Base-by-base conservation (phyloP, 345 rosid genomes). In the Litchi chinensis region DNA sequence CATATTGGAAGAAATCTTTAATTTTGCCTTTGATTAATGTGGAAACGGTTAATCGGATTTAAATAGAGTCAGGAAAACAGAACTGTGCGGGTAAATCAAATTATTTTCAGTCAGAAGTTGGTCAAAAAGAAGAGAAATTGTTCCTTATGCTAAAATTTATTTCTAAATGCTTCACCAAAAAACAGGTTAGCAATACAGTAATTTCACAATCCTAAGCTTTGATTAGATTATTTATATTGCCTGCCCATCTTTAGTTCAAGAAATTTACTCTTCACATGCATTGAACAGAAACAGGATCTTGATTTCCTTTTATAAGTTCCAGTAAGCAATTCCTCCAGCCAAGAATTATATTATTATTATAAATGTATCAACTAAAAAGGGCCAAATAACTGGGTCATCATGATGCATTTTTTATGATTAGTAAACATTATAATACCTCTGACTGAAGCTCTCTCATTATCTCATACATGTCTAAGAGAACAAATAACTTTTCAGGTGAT, bases 401-500 rank as follows among this genome's bases (percentile, higher is more conserved):
- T 44, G 32, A 32, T 71, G 16, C 18, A 80, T 12, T 32, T 52
- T 48, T 37, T 60, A 54, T 22, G 24, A 57, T 50, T 44, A 44
- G 32, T 28, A 75, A 81, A 71, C 56, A 66, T 71, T 72, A 77
- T 60, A 66, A 50, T 92, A 96, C 99, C 97, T 90, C 99, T 39
- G 95, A 86, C 74, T 90, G 91, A 79, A 94, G 90, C 85, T 94
- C 99, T 83, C 97, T 86, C 99, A 96, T 92, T 63, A 94, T 94
- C 90, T 96, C 99, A 68, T 91, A 96, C 99, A 96, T 96, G 85
- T 96, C 99, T 74, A 96, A 75, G 67, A 94, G 88, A 81, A 94
- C 98, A 82, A 97, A 97, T 40, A 97, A 77, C 71, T 94, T 94
- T 81, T 97, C 98, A 0, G 99, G 98, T 2, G 99, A 97, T 84